phyloP scores from a whole-genome alignment of 2,329 filamentous ascomycete genomes.

The Tolypocladium sp. region DNA sequence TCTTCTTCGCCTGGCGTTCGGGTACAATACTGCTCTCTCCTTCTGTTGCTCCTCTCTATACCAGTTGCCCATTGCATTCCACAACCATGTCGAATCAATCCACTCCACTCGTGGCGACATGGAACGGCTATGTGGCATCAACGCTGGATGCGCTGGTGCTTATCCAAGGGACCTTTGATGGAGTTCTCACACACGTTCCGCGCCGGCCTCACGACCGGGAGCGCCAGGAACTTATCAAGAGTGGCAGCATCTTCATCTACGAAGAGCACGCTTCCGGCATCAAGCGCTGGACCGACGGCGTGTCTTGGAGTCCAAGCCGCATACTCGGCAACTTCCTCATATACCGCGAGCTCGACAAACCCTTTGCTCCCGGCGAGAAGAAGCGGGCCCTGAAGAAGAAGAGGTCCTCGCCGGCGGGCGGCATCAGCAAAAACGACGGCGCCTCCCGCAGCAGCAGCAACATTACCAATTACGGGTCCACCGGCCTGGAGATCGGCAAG shows the following conservation, averaged over 20 bases:
- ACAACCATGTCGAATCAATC: slow-evolving; percentile 16
- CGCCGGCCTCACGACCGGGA: slow-evolving; percentile 83
- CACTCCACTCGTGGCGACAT: slow-evolving; percentile 49
- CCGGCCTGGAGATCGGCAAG: slow-evolving; percentile 6
- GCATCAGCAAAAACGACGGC: slow-evolving; percentile 24
- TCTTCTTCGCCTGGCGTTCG: too few species aligned
- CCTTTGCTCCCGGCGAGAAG: slow-evolving; percentile 75
- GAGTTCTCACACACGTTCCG: slow-evolving; percentile 64
- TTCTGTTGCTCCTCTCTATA: too few species aligned
- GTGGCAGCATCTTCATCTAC: slow-evolving; percentile 84
- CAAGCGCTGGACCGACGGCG: slow-evolving; percentile 88
- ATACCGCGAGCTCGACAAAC: slow-evolving; percentile 72
- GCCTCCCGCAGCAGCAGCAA: slow-evolving; percentile 14
- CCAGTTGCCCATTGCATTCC: neutral
- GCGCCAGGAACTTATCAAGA: slow-evolving; percentile 65
- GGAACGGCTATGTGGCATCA: slow-evolving; percentile 55
- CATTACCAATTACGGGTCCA: slow-evolving; percentile 4
- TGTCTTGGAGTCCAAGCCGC: slow-evolving; percentile 82
- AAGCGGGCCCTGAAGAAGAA: slow-evolving; percentile 71
- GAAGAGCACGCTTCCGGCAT: slow-evolving; percentile 86
- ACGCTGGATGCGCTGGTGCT: slow-evolving; percentile 71
- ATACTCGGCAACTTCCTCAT: slow-evolving; percentile 80
- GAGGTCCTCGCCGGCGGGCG: slow-evolving; percentile 25
- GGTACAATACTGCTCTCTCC: too few species aligned
- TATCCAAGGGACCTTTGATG: slow-evolving; percentile 69